Base-by-base conservation (phyloP, 2,329 filamentous ascomycete genomes). In the Tolypocladium amazonense region DNA sequence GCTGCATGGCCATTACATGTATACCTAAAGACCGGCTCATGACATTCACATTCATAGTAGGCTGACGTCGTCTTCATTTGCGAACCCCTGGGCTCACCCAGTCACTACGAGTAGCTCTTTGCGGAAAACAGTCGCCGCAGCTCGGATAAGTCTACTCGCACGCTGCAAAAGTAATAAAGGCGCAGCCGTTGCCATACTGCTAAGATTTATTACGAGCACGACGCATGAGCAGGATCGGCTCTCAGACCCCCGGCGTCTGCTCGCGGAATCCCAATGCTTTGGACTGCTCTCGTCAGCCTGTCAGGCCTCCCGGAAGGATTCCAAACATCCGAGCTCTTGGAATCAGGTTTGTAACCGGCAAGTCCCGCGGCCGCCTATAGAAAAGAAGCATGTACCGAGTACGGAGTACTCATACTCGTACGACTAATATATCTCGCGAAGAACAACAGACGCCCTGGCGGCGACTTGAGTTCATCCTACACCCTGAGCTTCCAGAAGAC, bases 401-500 rank as follows among this genome's bases (percentile, higher is more conserved):
- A 33, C 30, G 8, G 3, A 12, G 38, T 39, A n/a, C n/a, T n/a
- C n/a, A n/a, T n/a, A n/a, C 39, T 43, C 39, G 39, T 47, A 47
- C 43, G 43, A 47, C n/a, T 47, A 53, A 53, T 23, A n/a, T 35
- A 9, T 35, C 18, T 35, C 18, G 30, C 30, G 30, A 53, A 35
- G 30, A 20, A 7, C 30, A n/a, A 53, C 18, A 35, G 4, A 23
- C 30, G 30, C 20, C 50, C 4, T 23, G 30, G 50, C 30, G 50
- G 20, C 30, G 30, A 30, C 14, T n/a, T 20, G 18, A 53, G n/a
- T 4, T n/a, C 30, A 53, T 2, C 7, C 27, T 35, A 18, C 50
- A 15, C n/a, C 9, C 11, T 37, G 50, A 37, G 20, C 65, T 69
- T 69, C 65, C 62, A 71, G 69, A 69, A 70, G 63, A 58, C 65